These are phyloP conservation scores for Aureobasidium melanogenum DNA, from an alignment of 2,329 filamentous ascomycete species.

Conservation along the genomic window DNA sequence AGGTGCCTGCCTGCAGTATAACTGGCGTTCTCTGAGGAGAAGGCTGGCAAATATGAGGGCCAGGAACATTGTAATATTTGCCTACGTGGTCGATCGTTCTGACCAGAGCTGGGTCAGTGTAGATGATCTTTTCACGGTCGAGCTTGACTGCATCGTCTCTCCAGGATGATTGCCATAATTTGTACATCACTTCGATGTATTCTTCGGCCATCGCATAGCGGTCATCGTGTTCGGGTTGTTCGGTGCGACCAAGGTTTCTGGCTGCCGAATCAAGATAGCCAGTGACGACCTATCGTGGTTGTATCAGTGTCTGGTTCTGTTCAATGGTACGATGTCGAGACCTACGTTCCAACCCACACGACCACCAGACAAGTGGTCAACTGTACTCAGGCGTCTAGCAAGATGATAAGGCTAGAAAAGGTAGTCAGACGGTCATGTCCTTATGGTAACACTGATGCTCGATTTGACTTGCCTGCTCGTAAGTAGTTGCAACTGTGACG, in stretches of 20 bases:
- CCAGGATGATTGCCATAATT: slow-evolving; percentile 60
- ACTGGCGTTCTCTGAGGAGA: slow-evolving; percentile 60
- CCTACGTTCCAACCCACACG: slow-evolving; percentile 25
- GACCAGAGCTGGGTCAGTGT: slow-evolving; percentile 50
- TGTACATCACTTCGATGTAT: slow-evolving; percentile 56
- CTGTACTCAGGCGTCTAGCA: slow-evolving; percentile 54
- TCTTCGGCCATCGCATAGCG: slow-evolving; percentile 56
- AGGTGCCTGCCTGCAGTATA: slow-evolving; percentile 62
- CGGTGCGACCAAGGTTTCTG: slow-evolving; percentile 49
- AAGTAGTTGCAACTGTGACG: slow-evolving; percentile 58
- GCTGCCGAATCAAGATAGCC: slow-evolving; percentile 60
- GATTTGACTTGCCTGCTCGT: slow-evolving; percentile 37
- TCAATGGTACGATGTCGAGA: not conserved
- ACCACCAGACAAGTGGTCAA: slow-evolving; percentile 60
- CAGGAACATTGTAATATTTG: slow-evolving; percentile 55
- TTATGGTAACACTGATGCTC: not conserved
- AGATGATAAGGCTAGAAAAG: slow-evolving; percentile 48
- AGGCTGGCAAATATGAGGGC: slow-evolving; percentile 58
- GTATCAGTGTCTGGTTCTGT: not conserved
- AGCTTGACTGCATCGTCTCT: slow-evolving; percentile 56
- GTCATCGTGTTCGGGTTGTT: slow-evolving; percentile 56
- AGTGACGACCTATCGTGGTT: slow-evolving; percentile 47
- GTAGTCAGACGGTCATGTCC: not conserved
- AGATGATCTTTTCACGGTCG: slow-evolving; percentile 50
- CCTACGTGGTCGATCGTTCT: slow-evolving; percentile 58